These are phyloP conservation scores for Citrullus amarus DNA, from an alignment of 306 rosid species.

Conservation along the genomic window DNA sequence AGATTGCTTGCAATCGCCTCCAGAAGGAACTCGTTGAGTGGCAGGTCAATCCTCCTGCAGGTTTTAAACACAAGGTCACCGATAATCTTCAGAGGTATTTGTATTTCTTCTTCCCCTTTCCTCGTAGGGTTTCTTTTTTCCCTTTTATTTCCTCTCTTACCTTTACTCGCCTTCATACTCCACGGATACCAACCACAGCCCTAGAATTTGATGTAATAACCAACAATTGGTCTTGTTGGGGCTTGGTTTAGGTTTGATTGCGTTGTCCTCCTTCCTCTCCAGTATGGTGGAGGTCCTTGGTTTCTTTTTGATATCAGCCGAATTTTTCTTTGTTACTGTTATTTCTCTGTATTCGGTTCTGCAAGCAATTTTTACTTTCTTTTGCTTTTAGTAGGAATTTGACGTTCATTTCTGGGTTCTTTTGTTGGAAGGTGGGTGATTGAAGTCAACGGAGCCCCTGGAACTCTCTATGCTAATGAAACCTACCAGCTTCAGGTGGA, in stretches of 20 bases:
- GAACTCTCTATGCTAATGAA: slow-evolving; percentile 83
- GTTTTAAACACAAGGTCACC: slow-evolving; percentile 94
- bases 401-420: background rate
- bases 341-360: background rate
- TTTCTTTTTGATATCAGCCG: background rate
- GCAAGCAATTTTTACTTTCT: background rate
- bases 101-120: background rate
- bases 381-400: background rate
- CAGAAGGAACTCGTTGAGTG: slow-evolving; percentile 97
- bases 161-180: background rate
- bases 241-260: background rate
- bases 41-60: slow-evolving; percentile 93
- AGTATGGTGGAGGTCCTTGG: background rate
- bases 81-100: slow-evolving; percentile 87
- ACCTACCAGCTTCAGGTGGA: slow-evolving; percentile 98
- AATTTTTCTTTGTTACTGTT: background rate
- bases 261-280: background rate
- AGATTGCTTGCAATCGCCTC: slow-evolving; percentile 97
- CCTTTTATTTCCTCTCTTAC: background rate
- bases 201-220: background rate
- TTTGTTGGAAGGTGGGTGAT: slow-evolving; percentile 76
- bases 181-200: too few species aligned
- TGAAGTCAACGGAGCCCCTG: slow-evolving; percentile 97
- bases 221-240: background rate
- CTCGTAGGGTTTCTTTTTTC: slow-evolving; percentile 1